A percentile compares a stretch with the other conserved stretches of the same genome.
These are phyloP conservation scores for Penicillium hesseltinei DNA, from an alignment of 2,329 filamentous ascomycete species.

Conservation along the genomic window DNA sequence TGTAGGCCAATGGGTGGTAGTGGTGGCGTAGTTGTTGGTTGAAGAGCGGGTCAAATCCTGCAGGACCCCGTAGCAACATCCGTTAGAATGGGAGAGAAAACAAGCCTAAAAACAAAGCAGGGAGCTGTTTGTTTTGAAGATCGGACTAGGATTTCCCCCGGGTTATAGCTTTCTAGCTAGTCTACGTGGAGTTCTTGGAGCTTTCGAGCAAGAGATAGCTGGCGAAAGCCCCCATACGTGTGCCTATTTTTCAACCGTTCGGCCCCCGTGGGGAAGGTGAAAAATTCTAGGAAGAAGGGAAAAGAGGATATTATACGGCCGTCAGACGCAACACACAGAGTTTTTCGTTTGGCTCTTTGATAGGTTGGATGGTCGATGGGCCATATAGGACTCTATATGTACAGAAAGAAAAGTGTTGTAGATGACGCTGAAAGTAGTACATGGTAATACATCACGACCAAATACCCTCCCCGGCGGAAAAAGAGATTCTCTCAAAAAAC, in stretches of 20 bases:
- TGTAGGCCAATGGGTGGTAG: conserved; percentile 10
- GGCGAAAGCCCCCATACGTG: not conserved
- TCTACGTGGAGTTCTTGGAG: conserved; percentile 8
- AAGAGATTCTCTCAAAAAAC: conserved; percentile 12
- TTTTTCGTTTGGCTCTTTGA: conserved; percentile 30
- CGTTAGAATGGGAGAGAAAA: not conserved
- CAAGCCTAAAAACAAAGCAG: not conserved
- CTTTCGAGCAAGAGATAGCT: not conserved
- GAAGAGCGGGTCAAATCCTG: conserved; percentile 11
- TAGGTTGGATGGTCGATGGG: conserved; percentile 28
- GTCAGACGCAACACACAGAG: conserved; percentile 30
- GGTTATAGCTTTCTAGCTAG: not conserved
- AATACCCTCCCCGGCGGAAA: conserved; percentile 29
- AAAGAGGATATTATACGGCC: conserved; percentile 19
- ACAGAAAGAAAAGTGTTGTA: conserved; percentile 32
- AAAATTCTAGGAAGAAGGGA: not conserved
- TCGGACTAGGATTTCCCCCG: not conserved
- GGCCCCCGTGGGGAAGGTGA: not conserved
- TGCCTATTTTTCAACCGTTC: not conserved
- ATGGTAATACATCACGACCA: conserved; percentile 34
- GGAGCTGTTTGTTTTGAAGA: conserved; percentile 1
- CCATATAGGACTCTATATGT: conserved; percentile 32
- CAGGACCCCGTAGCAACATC: conserved; percentile 7
- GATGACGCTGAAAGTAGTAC: conserved; percentile 33
- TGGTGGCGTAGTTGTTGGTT: conserved; percentile 7